These are phyloP conservation scores for Phlebiopsis flavidoalba DNA, from an alignment of 768 basidiomycete species.

Conservation along the genomic window DNA sequence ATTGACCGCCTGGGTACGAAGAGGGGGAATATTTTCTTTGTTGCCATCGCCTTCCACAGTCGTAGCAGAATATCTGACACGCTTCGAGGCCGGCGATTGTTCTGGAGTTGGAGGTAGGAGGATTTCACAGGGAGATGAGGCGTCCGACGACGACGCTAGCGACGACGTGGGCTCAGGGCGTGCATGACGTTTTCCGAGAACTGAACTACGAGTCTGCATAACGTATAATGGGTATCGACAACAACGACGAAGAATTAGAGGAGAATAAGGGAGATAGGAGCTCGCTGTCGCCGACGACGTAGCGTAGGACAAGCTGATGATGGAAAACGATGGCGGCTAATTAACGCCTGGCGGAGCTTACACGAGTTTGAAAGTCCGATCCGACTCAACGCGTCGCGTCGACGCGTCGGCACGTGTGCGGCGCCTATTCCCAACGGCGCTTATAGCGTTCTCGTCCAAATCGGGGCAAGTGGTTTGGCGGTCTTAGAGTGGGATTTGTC, in stretches of 20 bases:
- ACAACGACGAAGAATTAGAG: conserved; percentile 8
- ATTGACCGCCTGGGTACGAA: conserved; percentile 33
- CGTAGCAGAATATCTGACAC: conserved; percentile 43
- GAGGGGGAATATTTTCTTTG: conserved; percentile 78
- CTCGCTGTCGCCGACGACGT: conserved; percentile 8
- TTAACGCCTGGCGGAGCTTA: conserved; percentile 17
- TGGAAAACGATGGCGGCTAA: conserved; percentile 9
- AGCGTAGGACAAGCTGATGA: conserved; percentile 9
- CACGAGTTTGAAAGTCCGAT: conserved; percentile 24
- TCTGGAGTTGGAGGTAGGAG: conserved; percentile 49
- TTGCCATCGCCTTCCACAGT: conserved; percentile 53
- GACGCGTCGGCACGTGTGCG: conserved; percentile 17
- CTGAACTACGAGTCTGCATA: conserved; percentile 24
- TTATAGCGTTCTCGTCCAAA: not conserved
- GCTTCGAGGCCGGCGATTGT: conserved; percentile 60
- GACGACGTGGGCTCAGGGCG: conserved; percentile 25
- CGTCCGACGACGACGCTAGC: conserved; percentile 34
- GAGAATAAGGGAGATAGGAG: conserved; percentile 6
- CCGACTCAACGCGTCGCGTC: conserved; percentile 23
- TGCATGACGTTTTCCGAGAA: conserved; percentile 30
- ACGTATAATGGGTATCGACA: conserved; percentile 7
- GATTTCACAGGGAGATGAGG: conserved; percentile 15
- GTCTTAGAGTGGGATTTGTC: conserved; percentile 11
- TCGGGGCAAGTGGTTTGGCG: conserved; percentile 1
- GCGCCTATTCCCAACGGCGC: conserved; percentile 9